Conservation (phyloP, 2,329 filamentous ascomycete species). For the Fusarium falciforme region DNA sequence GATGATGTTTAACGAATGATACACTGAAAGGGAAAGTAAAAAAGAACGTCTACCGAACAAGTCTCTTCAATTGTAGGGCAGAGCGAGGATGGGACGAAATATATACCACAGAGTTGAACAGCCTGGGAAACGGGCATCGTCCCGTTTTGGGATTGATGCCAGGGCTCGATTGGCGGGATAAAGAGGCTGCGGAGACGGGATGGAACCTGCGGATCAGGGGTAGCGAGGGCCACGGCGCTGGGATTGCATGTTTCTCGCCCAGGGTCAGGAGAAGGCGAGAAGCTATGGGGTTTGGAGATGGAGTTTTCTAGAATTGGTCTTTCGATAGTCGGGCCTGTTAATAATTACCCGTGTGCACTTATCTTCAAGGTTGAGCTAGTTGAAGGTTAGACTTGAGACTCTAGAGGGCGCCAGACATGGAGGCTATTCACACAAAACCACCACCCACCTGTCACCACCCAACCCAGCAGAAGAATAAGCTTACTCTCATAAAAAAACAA, state of each 20-base stretch:
- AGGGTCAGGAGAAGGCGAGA: neutral
- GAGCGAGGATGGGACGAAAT: neutral
- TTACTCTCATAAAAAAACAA: neutral
- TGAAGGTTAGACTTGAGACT: neutral
- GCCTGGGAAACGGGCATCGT: neutral
- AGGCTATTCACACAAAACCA: neutral
- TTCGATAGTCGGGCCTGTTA: neutral
- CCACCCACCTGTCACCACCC: neutral
- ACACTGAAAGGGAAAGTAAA: neutral
- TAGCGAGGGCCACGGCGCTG: neutral
- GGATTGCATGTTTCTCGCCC: neutral
- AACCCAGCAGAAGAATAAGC: neutral
- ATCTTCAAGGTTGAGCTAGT: neutral
- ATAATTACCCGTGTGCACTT: neutral
- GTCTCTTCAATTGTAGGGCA: neutral
- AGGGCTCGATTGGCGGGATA: constrained; percentile 20
- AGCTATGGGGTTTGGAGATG: neutral
- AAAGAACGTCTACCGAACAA: constrained; percentile 28
- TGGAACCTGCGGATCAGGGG: constrained; percentile 3
- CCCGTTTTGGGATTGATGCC: neutral
- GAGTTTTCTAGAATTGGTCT: neutral
- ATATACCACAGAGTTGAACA: neutral
- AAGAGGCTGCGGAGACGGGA: constrained; percentile 2
- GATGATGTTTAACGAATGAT: constrained; percentile 12
- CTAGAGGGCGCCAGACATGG: neutral